Evolutionary conservation across 257 asterid species (phyloP), one percentile per base, ranked within the genome.

Genomic region (Handroanthus guayacan): DNA sequence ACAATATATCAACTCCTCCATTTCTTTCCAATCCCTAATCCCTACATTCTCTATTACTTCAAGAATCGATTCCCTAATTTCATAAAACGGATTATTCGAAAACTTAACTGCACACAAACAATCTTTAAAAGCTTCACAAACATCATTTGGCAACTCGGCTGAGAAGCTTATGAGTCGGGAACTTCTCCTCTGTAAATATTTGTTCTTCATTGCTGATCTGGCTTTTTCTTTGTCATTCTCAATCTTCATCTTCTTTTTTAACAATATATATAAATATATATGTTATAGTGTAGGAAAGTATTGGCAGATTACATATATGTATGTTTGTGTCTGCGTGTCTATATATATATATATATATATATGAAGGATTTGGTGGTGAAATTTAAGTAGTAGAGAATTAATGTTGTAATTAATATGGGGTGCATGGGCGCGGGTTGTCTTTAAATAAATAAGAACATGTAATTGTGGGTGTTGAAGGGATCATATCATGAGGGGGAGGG

Each of bases 1-100:
- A 43, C 93, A 91, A 44, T 87, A 89, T 4, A 89, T 62, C 69
- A 91, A 68, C 57, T 91, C 97, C 74, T 89, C 95, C 92, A 89
- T 89, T 39, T 87, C 83, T 2, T 76, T 65, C 95, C 95, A 91
- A 13, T 85, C 86, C 25, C 70, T 68, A 75, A 91, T 71, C n/a
- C 88, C 90, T 44, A 88, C 75, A 50, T 72, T 80, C 76, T 87
- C 78, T 20, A 86, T 81, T 81, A 89, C 83, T 78, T 89, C 90
- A 41, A 64, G 18, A 6, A 89, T 81, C 37, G 95, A 91, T 18
- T 82, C 83, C 62, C 87, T 76, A 39, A 91, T 86, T 37, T 91
- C 95, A 18, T 72, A 18, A 31, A 80, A 62, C 0, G 97, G 95
- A 73, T 89, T 69, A 20, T 77, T 62, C 0, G 97, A 89, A 48